Conservation (phyloP, 2,329 filamentous ascomycete species). For the Elsinoe arachidis region DNA sequence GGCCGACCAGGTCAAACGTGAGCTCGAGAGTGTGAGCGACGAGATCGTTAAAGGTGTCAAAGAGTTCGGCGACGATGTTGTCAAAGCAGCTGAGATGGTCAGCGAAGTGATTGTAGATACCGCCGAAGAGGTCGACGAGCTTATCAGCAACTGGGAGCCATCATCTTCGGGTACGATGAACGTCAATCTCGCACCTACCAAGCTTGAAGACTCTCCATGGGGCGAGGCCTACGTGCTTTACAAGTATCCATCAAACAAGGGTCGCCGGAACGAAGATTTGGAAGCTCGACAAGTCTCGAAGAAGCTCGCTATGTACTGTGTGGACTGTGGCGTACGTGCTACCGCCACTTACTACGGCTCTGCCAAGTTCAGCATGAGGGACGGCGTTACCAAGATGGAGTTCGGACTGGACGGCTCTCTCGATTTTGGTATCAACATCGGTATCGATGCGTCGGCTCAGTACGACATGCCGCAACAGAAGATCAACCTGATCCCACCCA, state of each 20-base stretch:
- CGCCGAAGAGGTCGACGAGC: not conserved
- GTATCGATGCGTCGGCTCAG: not conserved
- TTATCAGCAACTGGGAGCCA: not conserved
- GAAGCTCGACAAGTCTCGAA: not conserved
- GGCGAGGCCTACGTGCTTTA: not conserved
- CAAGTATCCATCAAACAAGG: not conserved
- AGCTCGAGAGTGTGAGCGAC: not conserved
- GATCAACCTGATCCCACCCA: not conserved
- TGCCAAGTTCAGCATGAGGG: not conserved
- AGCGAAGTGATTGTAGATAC: not conserved
- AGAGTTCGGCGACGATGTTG: too few relatives aligned
- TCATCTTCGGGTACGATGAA: not conserved
- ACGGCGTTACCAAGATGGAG: not conserved
- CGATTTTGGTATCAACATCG: constrained; percentile 9
- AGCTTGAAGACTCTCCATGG: not conserved
- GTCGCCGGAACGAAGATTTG: not conserved
- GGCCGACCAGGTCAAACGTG: not conserved
- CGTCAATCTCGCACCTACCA: not conserved
- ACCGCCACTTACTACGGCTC: not conserved
- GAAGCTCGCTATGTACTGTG: constrained; percentile 3
- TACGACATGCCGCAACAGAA: not conserved
- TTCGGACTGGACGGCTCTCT: constrained; percentile 7
- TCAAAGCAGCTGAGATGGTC: too few relatives aligned
- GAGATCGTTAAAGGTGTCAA: not conserved
- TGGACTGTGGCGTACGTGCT: not conserved